Evolutionary conservation across 1,284 basidiomycete genomes (phyloP).

Genomic region (Pisolithus thermaeus): DNA sequence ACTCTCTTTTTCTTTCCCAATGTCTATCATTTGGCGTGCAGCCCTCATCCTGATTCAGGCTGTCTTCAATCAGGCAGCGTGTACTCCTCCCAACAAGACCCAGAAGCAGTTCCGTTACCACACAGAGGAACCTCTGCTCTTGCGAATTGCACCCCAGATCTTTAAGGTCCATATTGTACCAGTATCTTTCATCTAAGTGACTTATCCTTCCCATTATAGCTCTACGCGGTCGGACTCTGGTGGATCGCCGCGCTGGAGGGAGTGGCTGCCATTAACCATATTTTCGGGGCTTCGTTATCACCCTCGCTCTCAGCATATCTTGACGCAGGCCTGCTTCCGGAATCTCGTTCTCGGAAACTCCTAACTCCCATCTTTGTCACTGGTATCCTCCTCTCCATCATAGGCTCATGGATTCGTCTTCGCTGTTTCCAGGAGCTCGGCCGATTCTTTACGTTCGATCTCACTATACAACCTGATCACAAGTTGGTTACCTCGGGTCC

Average conservation of each 20-base stretch:
- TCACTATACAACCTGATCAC: constrained; percentile 50
- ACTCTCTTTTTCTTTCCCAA: constrained; percentile 13
- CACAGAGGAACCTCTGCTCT: constrained; percentile 44
- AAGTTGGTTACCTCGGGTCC: constrained; percentile 48
- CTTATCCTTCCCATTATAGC: constrained; percentile 27
- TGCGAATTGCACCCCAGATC: constrained; percentile 52
- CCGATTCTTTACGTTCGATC: constrained; percentile 56
- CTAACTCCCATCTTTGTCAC: constrained; percentile 44
- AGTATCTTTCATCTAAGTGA: background rate
- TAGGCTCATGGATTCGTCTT: constrained; percentile 39
- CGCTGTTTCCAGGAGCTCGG: constrained; percentile 40
- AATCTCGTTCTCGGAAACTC: constrained; percentile 31
- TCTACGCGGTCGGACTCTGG: constrained; percentile 47
- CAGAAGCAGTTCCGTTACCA: constrained; percentile 48
- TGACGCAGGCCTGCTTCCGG: constrained; percentile 28
- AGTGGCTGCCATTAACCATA: constrained; percentile 37
- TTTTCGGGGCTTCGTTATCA: constrained; percentile 25
- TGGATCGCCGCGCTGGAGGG: constrained; percentile 45
- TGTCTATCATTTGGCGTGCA: constrained; percentile 41
- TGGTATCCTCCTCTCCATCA: constrained; percentile 42
- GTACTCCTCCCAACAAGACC: constrained; percentile 55
- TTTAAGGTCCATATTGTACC: constrained; percentile 38
- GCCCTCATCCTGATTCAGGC: constrained; percentile 45
- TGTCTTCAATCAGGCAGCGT: constrained; percentile 47
- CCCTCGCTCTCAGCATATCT: constrained; percentile 22